These are phyloP conservation scores for Chlamydomonas sp. DNA, from an alignment of 139 green algal genomes.

Conservation along the genomic window DNA sequence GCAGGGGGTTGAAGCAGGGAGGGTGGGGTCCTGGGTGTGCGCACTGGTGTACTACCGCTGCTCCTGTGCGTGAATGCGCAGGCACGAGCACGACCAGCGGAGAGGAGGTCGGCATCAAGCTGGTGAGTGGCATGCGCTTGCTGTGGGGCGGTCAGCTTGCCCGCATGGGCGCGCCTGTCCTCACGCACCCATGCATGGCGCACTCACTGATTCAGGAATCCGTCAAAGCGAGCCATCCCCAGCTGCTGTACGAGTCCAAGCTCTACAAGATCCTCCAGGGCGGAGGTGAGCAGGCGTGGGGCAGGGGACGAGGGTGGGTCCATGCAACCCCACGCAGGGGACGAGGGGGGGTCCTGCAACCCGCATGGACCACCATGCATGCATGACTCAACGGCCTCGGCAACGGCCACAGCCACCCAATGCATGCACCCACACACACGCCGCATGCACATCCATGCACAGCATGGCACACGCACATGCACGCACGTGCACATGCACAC, in stretches of 20 bases:
- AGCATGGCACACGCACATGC: too few species aligned
- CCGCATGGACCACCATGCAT: too few species aligned
- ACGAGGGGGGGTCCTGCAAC: too few species aligned
- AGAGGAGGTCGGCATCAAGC: conserved; percentile 97
- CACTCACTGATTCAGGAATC: conserved; percentile 59
- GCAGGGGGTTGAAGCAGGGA: not conserved
- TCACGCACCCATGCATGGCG: not conserved
- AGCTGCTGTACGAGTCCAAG: conserved; percentile 91
- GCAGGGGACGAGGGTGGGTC: too few species aligned
- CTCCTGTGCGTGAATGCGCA: too few species aligned
- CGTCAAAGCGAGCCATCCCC: conserved; percentile 80
- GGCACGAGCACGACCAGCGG: conserved; percentile 90
- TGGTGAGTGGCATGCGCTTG: conserved; percentile 53
- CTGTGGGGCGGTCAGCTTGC: not conserved
- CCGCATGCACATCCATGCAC: too few species aligned
- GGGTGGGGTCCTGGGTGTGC: not conserved
- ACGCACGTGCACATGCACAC: too few species aligned
- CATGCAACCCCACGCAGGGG: too few species aligned
- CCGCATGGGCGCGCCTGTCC: not conserved
- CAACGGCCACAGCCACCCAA: too few species aligned
- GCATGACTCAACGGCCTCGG: too few species aligned
- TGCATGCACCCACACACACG: too few species aligned
- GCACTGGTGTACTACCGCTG: too few species aligned
- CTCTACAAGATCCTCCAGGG: conserved; percentile 92
- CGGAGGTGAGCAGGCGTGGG: conserved; percentile 53